Percentiles rank a stretch among this genome's conserved stretches.
phyloP scores from a whole-genome alignment of 2,329 filamentous ascomycete genomes.

The Fusarium domesticum region DNA sequence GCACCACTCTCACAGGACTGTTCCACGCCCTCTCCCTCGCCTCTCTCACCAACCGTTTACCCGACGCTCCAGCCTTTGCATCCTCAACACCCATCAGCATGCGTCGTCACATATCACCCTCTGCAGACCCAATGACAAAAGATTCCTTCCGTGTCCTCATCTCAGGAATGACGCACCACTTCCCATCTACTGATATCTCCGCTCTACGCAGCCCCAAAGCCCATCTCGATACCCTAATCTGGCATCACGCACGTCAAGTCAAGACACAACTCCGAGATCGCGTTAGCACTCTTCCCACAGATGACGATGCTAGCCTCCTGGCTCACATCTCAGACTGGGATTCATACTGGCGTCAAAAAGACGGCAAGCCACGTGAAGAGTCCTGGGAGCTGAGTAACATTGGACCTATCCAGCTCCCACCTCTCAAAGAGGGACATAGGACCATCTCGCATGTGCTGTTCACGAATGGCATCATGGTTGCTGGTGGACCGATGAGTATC shows the following conservation, averaged over 20 bases:
- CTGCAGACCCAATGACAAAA: constrained; percentile 28
- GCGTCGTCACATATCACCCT: constrained; percentile 36
- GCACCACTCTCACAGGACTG: constrained; percentile 47
- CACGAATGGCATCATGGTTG: constrained; percentile 46
- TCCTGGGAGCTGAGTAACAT: constrained; percentile 55
- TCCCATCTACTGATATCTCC: constrained; percentile 24
- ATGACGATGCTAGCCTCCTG: constrained; percentile 45
- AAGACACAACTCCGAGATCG: constrained; percentile 36
- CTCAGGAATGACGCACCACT: constrained; percentile 34
- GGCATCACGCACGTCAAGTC: constrained; percentile 39
- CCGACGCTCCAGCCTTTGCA: constrained; percentile 36
- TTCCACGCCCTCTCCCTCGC: constrained; percentile 45
- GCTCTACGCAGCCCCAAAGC: constrained; percentile 23
- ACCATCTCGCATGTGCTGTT: constrained; percentile 46
- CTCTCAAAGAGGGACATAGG: constrained; percentile 26
- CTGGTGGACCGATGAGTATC: constrained; percentile 42
- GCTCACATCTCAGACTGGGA: constrained; percentile 44
- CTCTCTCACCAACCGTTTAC: constrained; percentile 40
- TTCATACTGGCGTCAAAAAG: constrained; percentile 38
- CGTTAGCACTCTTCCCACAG: constrained; percentile 34
- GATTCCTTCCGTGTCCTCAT: constrained; percentile 41
- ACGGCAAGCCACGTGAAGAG: constrained; percentile 41
- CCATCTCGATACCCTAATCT: constrained; percentile 36
- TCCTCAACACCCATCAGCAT: constrained; percentile 45
- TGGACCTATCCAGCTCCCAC: constrained; percentile 38